Base-by-base conservation (phyloP, 140 eudicot genomes). In the Bidens hawaiensis region DNA sequence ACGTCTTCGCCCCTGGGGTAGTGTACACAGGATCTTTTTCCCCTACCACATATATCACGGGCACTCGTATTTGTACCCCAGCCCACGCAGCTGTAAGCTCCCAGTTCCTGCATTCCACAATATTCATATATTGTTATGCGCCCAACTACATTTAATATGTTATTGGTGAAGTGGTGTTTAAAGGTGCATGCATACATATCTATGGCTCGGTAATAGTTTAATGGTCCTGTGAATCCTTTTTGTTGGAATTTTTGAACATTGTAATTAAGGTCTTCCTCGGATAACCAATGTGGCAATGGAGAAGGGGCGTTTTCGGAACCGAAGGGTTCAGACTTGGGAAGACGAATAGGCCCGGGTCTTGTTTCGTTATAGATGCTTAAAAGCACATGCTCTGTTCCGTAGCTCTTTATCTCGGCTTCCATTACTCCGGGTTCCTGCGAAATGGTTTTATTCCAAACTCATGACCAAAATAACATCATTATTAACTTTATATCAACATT, bases 361-460 rank as follows among this genome's bases (percentile, higher is more conserved):
- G 79, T 76, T 36, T 72, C n/a, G 0, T 78, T 69, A 6, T 81
- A 40, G 41, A 81, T 69, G 31, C 65, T 81, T 77, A 43, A 72
- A 43, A 85, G 76, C 46, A 81, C 94, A 24, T 84, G 66, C 47
- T 64, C 73, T 6, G 82, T 52, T 23, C 85, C 94, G 54, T 75
- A 68, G 54, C 78, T 75, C 30, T 71, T 77, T 2, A 84, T 84
- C 60, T 84, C 87, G 12, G 62, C 79, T 70, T 85, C 94, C 12
- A 85, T 73, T 41, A 72, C 70, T 62, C 94, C 94, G 11, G 81
- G 76, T 66, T 85, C 84, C 94, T 85, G 72, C 56, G 64, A 42
- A 15, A 36, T 36, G 43, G 10, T 36, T 36, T 5, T 5, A 0
- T 36, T 4, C 14, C n/a, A 8, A 36, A 11, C 4, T 11, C 43